Percentiles rank a stretch among this genome's conserved stretches.
These are phyloP conservation scores for Cytospora piceicola DNA, from an alignment of 2,329 filamentous ascomycete genomes.

Conservation along the genomic window DNA sequence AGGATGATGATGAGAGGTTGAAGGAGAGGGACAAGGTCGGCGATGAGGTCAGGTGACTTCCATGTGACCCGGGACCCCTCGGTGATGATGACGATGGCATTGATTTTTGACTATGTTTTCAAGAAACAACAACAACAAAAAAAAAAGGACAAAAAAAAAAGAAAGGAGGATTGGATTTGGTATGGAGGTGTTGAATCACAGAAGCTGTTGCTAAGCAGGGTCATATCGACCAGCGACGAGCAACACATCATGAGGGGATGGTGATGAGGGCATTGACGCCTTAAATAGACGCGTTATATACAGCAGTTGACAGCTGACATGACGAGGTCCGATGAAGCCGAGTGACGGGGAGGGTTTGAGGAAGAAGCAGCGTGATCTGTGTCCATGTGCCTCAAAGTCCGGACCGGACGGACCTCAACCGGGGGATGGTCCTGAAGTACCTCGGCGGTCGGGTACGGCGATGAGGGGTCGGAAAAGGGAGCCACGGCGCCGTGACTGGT, in stretches of 20 bases:
- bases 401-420: background rate
- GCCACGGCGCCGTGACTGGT: conserved; percentile 20
- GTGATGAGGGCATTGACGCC: background rate
- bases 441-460: conserved; percentile 25
- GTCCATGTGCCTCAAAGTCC: background rate
- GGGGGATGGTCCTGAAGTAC: conserved; percentile 8
- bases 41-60: conserved; percentile 11
- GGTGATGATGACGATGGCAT: conserved; percentile 8
- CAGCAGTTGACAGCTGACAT: background rate
- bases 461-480: conserved; percentile 11
- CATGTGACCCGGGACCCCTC: conserved; percentile 12
- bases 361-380: background rate
- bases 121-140: no score
- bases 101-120: background rate
- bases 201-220: background rate
- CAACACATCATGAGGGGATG: background rate
- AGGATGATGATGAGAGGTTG: conserved; percentile 15
- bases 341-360: background rate
- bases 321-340: background rate
- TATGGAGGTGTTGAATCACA: background rate
- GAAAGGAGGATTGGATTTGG: background rate
- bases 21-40: conserved; percentile 37
- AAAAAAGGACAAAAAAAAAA: background rate
- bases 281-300: background rate
- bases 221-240: background rate